Percentiles rank a stretch among this genome's conserved stretches.
phyloP scores from a whole-genome alignment of 306 rosid species.

The Cucurbita maxima region DNA sequence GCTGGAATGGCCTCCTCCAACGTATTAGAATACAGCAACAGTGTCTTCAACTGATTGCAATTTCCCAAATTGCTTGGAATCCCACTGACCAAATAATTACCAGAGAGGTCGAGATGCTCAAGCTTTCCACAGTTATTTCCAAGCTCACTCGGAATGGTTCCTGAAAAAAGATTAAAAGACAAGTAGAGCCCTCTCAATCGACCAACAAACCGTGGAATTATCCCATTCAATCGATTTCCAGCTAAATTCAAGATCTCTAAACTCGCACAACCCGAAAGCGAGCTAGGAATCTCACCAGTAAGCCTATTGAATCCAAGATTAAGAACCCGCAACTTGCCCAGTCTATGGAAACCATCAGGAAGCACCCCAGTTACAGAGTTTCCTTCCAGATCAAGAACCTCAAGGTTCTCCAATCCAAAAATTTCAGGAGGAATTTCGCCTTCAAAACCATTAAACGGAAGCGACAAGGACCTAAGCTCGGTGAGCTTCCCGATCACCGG shows the following conservation, averaged over 20 bases:
- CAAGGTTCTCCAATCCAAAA: slow-evolving; percentile 56
- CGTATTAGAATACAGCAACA: slow-evolving; percentile 58
- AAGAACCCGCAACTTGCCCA: slow-evolving; percentile 41
- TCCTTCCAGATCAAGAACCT: slow-evolving; percentile 82
- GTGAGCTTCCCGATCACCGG: slow-evolving; percentile 36
- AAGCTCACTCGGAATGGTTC: slow-evolving; percentile 45
- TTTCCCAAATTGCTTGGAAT: slow-evolving; percentile 67
- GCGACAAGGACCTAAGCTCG: slow-evolving; percentile 58
- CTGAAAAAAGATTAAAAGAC: slow-evolving; percentile 43
- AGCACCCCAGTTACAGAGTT: slow-evolving; percentile 44
- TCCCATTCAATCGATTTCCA: slow-evolving; percentile 51
- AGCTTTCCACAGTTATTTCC: slow-evolving; percentile 61
- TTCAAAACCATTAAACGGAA: slow-evolving; percentile 50
- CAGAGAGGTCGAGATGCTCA: slow-evolving; percentile 79
- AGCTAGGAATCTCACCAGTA: slow-evolving; percentile 49
- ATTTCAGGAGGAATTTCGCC: slow-evolving; percentile 47
- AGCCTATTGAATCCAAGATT: slow-evolving; percentile 65
- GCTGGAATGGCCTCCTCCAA: slow-evolving; percentile 52
- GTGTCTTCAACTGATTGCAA: slow-evolving; percentile 39
- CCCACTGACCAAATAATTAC: slow-evolving; percentile 31
- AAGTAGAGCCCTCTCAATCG: slow-evolving; percentile 44
- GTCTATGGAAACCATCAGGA: slow-evolving; percentile 14
- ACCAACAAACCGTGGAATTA: slow-evolving; percentile 55
- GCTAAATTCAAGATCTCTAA: slow-evolving; percentile 69
- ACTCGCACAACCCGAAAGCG: slow-evolving; percentile 13